These are phyloP conservation scores for Teratosphaeria viscida DNA, from an alignment of 2,329 filamentous ascomycete species.

Conservation along the genomic window DNA sequence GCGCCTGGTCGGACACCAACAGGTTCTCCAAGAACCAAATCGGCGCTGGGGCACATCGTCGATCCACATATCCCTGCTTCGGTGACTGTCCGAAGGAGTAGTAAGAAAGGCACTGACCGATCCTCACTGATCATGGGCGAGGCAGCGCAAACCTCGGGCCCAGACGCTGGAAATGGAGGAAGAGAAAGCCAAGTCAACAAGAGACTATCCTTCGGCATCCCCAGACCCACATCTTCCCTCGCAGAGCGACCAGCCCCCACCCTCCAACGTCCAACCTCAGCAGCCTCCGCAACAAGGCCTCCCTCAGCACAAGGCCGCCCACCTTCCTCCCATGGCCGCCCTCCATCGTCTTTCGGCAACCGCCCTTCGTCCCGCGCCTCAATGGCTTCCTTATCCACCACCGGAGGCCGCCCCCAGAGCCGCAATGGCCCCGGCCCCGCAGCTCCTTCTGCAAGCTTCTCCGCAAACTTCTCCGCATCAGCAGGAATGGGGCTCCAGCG, in stretches of 20 bases:
- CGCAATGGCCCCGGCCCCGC: neutral
- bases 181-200: constrained; percentile 25
- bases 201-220: constrained; percentile 41
- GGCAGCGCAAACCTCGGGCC: neutral
- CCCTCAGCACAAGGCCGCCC: neutral
- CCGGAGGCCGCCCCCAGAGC: neutral
- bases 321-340: neutral
- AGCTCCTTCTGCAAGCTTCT: neutral
- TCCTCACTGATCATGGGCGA: neutral
- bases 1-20: constrained; percentile 73
- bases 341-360: neutral
- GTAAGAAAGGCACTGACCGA: constrained; percentile 46
- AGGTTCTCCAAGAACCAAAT: constrained; percentile 55
- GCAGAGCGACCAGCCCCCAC: constrained; percentile 13
- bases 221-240: constrained; percentile 19
- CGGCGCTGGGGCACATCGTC: constrained; percentile 18
- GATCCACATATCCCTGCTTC: constrained; percentile 39
- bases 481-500: neutral
- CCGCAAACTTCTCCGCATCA: neutral
- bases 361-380: neutral
- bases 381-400: neutral
- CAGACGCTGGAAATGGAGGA: neutral
- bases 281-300: neutral
- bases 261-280: constrained; percentile 16
- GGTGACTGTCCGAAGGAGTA: constrained; percentile 55